phyloP scores from a whole-genome alignment of 2,329 filamentous ascomycete genomes.

The Apiospora kogelbergensis region DNA sequence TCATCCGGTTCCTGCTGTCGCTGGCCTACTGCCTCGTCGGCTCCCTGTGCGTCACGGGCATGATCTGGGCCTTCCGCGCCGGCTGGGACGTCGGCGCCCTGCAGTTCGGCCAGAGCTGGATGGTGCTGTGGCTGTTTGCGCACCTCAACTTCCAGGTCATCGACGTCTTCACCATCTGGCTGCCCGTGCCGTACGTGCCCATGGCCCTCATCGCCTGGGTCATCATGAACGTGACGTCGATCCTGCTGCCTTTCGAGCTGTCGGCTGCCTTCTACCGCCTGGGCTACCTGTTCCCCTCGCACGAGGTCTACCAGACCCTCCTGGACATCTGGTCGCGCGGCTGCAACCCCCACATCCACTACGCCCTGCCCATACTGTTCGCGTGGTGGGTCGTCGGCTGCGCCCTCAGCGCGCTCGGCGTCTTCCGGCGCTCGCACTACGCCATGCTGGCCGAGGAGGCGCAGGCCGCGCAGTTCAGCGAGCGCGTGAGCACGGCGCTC shows the following conservation, averaged over 20 bases:
- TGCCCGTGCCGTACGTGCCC: slow-evolving; percentile 40
- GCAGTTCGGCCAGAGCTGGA: slow-evolving; percentile 44
- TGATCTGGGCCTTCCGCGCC: slow-evolving; percentile 43
- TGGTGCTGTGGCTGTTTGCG: slow-evolving; percentile 42
- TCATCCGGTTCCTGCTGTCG: slow-evolving; percentile 35
- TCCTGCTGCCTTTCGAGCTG: slow-evolving; percentile 43
- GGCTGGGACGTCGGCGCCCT: slow-evolving; percentile 38
- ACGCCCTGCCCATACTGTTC: slow-evolving; percentile 43
- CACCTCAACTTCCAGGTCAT: slow-evolving; percentile 44
- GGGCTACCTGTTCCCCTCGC: slow-evolving; percentile 39
- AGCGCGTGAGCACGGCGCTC: slow-evolving; percentile 27
- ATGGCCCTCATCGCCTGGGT: slow-evolving; percentile 46
- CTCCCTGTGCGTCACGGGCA: slow-evolving; percentile 38
- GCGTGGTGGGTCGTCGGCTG: slow-evolving; percentile 33
- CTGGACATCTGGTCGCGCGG: slow-evolving; percentile 44
- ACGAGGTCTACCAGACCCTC: slow-evolving; percentile 39
- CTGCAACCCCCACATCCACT: slow-evolving; percentile 38
- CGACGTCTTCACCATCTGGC: slow-evolving; percentile 42
- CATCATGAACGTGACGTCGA: slow-evolving; percentile 40
- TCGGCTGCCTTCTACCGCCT: slow-evolving; percentile 40
- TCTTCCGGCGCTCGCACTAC: slow-evolving; percentile 31
- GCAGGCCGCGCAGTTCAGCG: slow-evolving; percentile 23
- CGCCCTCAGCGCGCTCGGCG: slow-evolving; percentile 24
- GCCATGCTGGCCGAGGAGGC: slow-evolving; percentile 27
- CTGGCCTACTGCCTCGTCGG: slow-evolving; percentile 39